Base-by-base conservation (phyloP, 2,329 filamentous ascomycete species). In the Penicillium sp. region DNA sequence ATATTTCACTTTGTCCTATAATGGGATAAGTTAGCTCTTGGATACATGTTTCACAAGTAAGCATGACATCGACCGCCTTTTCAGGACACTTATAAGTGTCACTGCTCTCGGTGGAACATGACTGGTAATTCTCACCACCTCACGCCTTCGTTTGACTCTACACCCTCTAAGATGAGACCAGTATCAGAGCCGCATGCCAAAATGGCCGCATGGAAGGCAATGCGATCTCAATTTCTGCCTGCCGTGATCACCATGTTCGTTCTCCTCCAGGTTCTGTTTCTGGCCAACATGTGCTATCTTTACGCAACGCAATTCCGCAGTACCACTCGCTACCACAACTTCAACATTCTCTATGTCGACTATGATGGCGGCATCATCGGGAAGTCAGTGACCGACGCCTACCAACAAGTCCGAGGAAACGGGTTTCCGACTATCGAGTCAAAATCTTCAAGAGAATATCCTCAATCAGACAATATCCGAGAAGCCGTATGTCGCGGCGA, bases 311-410 rank as follows among this genome's bases (percentile, higher is more conserved):
- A 52, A 6, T 60, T 47, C 19, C 44, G 46, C 7, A 52, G 60
- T 18, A 39, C 27, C 14, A 36, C 47, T 3, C 63, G 65, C 29
- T 61, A 53, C 3, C 67, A 70, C 56, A 63, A 64, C 42, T 47
- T 71, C 40, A 63, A 61, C 9, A 29, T 70, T 13, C 61, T 62
- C 2, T 65, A 68, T 52, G 68, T 71, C 34, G 67, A 71, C 55
- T 71, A 69, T 44, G 70, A 71, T 32, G 61, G 58, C 8, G 67
- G 64, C 18, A 53, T 62, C 2, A 60, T 73, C 13, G 70, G 67
- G 3, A 47, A 61, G 13, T 65, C 70, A 0, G 56, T 72, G 2
- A 51, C 58, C 8, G 56, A 54, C 5, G 65, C 69, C 5, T 72
- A 71, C 45, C 30, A 48, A 1, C 18, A 40, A 5, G 10, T 53